Evolutionary conservation across 2,329 filamentous ascomycete species (phyloP), one percentile per base, ranked within the genome.

Genomic region (Neobulgaria alba): DNA sequence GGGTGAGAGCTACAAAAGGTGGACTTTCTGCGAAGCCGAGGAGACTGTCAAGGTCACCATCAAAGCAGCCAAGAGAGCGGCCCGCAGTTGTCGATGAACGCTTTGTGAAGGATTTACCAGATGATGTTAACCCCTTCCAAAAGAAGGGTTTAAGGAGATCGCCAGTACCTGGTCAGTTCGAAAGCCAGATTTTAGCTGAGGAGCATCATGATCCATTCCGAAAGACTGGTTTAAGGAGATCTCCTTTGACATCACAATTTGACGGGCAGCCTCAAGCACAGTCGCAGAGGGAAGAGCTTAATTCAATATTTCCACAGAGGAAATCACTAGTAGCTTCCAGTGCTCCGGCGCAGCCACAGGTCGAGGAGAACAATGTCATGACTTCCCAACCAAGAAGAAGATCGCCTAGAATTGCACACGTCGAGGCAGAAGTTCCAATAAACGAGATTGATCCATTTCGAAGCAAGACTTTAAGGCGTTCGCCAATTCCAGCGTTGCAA

Each of bases 71-170:
- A 19, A 38, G 39, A 29, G 45, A 42, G 32, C 36, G 33, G 10
- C 36, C 43, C 33, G 38, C 38, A 26, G 23, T 12, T 26, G 23
- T 12, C 23, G 23, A 26, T 16, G 42, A 45, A 17, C 29, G 38
- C 10, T 21, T 19, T 23, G 7, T 9, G 10, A 8, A 33, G 17
- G n/a, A 42, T 42, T 15, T 41, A n/a, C 31, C 43, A 16, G 41
- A 50, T 14, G 42, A 46, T 38, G 32, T 47, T 10, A 54, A 58
- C 41, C 56, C 56, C 1, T 58, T 58, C 35, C 40, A 44, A 23
- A 57, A 57, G 42, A 53, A 43, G 16, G 56, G 55, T 2, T 41
- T 58, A 16, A 50, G 52, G 18, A 47, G 55, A 10, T 57, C 55
- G 17, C 54, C 51, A 10, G 33, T 48, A 29, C 29, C 34, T 10